phyloP scores from a whole-genome alignment of 192 early-diverging fungal species.

The Spizellomyces punctatus region DNA sequence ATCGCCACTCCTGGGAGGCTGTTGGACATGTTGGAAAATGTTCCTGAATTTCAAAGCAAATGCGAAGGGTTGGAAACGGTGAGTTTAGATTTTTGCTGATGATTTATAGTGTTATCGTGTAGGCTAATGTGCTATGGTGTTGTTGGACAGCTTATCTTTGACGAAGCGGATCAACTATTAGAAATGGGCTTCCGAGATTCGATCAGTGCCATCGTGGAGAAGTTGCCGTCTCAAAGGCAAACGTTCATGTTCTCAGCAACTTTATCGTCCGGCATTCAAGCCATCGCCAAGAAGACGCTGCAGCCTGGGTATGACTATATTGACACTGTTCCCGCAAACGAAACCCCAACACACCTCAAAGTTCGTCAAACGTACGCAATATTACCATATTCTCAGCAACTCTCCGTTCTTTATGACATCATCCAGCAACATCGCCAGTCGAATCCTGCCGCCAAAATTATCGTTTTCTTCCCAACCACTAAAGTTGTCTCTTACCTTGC shows the following conservation, averaged over 20 bases:
- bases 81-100: too few species aligned
- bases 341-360: conserved; percentile 77
- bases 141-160: conserved; percentile 69
- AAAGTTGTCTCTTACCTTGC: conserved; percentile 67
- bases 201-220: conserved; percentile 64
- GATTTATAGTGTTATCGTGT: too few species aligned
- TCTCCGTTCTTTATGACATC: conserved; percentile 63
- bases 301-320: conserved; percentile 67
- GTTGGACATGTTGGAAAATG: conserved; percentile 82
- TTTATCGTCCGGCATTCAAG: conserved; percentile 68
- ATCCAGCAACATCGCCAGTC: conserved; percentile 63
- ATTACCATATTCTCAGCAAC: conserved; percentile 63
- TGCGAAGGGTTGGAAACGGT: conserved; percentile 15
- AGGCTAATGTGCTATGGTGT: too few species aligned
- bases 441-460: conserved; percentile 74
- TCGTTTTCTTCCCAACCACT: conserved; percentile 88
- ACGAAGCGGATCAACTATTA: conserved; percentile 94
- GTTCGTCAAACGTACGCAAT: conserved; percentile 79
- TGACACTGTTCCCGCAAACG: conserved; percentile 84
- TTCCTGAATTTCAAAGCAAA: conserved; percentile 14
- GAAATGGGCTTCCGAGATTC: conserved; percentile 91
- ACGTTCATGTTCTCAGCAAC: conserved; percentile 96
- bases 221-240: conserved; percentile 72
- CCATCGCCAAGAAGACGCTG: conserved; percentile 68
- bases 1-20: conserved; percentile 93